These are phyloP conservation scores for Straminergon stramineum DNA, from an alignment of 225 moss, liverwort and hornwort species.

Conservation along the genomic window DNA sequence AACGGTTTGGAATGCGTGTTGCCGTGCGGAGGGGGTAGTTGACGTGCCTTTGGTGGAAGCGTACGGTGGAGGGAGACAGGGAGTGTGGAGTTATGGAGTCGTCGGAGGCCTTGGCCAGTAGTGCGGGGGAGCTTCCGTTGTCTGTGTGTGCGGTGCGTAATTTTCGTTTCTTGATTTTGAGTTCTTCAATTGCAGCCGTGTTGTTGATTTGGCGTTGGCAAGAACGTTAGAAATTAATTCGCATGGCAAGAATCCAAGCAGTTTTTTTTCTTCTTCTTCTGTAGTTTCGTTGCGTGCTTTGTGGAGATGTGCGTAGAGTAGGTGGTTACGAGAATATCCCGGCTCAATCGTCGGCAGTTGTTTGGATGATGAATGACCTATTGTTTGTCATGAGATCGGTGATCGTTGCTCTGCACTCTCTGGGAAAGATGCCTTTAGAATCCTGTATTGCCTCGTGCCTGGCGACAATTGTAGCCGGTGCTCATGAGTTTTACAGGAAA, in stretches of 20 bases:
- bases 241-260: background rate
- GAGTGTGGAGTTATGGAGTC: background rate
- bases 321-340: background rate
- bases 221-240: background rate
- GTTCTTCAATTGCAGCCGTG: background rate
- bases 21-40: background rate
- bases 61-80: background rate
- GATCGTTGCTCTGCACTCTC: background rate
- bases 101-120: background rate
- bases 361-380: background rate
- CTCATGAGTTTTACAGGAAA: background rate
- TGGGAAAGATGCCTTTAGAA: background rate
- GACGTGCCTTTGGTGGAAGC: background rate
- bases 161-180: background rate
- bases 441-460: background rate
- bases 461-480: background rate
- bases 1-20: background rate
- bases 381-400: background rate
- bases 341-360: background rate
- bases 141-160: constrained; percentile 6
- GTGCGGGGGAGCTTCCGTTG: background rate
- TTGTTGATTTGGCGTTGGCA: background rate
- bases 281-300: background rate
- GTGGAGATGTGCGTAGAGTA: background rate
- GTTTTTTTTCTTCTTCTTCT: background rate